Percentiles rank a stretch among this genome's conserved stretches.
Conservation (phyloP, 192 early-diverging fungal genomes). For the Dimargaris verticillata region DNA sequence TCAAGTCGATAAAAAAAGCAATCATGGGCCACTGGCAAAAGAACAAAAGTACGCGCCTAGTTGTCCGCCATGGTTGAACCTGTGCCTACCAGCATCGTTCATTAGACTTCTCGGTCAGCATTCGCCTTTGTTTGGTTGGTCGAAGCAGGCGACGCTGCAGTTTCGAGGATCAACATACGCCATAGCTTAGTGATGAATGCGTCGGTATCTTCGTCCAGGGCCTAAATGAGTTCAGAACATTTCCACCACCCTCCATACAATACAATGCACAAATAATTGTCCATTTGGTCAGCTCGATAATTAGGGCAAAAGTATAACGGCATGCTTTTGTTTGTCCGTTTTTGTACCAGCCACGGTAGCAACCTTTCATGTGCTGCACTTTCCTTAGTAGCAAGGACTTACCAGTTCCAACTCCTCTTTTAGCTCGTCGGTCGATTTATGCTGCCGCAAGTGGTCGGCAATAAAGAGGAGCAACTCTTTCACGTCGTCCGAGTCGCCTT, state of each 20-base stretch:
- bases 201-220: constrained; percentile 74
- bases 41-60: too few relatives aligned
- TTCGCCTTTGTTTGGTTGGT: too few relatives aligned
- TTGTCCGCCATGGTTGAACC: too few relatives aligned
- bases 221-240: constrained; percentile 23
- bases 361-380: neutral
- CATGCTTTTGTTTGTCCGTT: neutral
- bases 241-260: too few relatives aligned
- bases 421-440: constrained; percentile 45
- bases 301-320: constrained; percentile 5
- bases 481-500: constrained; percentile 36
- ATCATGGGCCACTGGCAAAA: too few relatives aligned
- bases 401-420: constrained; percentile 64
- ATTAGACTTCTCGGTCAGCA: too few relatives aligned
- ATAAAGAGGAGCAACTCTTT: constrained; percentile 68
- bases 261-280: too few relatives aligned
- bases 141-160: too few relatives aligned
- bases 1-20: too few relatives aligned
- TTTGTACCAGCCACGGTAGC: neutral
- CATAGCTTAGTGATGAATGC: constrained; percentile 79
- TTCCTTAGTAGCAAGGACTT: constrained; percentile 10
- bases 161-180: constrained; percentile 24
- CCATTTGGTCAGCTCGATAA: neutral
- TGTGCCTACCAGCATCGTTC: too few relatives aligned
- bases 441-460: constrained; percentile 44